Evolutionary conservation across 148 eudicot species (phyloP).

Genomic region (Mesembryanthemum crystallinum): DNA sequence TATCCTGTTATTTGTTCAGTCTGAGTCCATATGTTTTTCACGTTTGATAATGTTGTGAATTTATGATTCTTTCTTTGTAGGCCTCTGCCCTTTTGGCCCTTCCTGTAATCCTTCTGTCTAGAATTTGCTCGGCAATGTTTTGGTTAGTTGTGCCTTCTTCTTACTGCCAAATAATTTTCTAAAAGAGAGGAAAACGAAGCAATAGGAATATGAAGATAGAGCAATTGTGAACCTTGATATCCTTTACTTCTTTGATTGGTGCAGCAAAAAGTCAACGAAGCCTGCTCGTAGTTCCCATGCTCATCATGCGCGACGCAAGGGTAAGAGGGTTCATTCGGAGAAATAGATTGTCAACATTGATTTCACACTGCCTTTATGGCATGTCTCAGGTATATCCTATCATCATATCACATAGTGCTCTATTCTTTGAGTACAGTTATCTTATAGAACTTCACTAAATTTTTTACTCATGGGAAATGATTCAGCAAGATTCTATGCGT

Average conservation of each 20-base stretch:
- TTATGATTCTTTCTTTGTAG: conserved; percentile 33
- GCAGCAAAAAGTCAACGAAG: conserved; percentile 55
- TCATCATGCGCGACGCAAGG: conserved; percentile 64
- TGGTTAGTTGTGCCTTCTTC: conserved; percentile 41
- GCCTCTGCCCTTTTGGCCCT: conserved; percentile 87
- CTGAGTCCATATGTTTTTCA: not conserved
- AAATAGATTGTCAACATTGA: conserved; percentile 35
- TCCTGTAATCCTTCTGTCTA: conserved; percentile 60
- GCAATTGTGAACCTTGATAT: not conserved
- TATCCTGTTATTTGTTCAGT: conserved; percentile 10
- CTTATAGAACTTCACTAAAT: not conserved
- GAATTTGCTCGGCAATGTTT: conserved; percentile 51
- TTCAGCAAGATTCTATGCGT: not conserved
- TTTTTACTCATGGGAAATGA: not conserved
- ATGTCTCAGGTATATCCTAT: conserved; percentile 20
- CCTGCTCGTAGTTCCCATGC: conserved; percentile 41
- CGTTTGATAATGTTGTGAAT: not conserved
- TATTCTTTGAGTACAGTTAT: not conserved
- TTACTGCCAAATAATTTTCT: not conserved
- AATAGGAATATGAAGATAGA: not conserved
- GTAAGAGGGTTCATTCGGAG: conserved; percentile 69
- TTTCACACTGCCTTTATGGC: conserved; percentile 20
- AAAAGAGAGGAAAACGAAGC: not conserved
- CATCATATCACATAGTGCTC: not conserved
- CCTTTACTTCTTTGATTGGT: conserved; percentile 12